These are phyloP conservation scores for Acanthamoeba royreba DNA, from an alignment of 208 protist genomes.

Conservation along the genomic window DNA sequence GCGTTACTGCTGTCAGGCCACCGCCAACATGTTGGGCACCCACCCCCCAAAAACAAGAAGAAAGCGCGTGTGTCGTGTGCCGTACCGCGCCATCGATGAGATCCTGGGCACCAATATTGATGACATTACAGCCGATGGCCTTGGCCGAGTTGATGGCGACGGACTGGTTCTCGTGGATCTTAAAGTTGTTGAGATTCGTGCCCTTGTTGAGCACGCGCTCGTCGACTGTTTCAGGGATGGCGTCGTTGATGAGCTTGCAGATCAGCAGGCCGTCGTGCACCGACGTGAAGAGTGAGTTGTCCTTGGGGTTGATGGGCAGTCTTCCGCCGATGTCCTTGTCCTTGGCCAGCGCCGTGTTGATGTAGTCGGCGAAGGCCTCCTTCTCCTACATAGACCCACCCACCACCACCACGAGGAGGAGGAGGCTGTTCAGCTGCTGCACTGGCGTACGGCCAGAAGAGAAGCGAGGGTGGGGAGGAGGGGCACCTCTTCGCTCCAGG, in stretches of 20 bases:
- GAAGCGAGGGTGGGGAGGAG: not conserved
- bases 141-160: slow-evolving; percentile 82
- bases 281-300: slow-evolving; percentile 60
- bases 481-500: slow-evolving; percentile 51
- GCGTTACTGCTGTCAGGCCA: too few species aligned
- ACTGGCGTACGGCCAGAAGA: not conserved
- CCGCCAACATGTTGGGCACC: too few species aligned
- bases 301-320: slow-evolving; percentile 56
- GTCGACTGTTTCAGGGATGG: slow-evolving; percentile 84
- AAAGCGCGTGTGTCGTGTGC: not conserved
- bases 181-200: slow-evolving; percentile 70
- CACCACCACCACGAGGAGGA: slow-evolving; percentile 63
- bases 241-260: slow-evolving; percentile 85
- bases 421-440: not conserved
- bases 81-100: slow-evolving; percentile 61
- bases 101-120: slow-evolving; percentile 85
- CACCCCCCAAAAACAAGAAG: not conserved
- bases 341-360: slow-evolving; percentile 73
- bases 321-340: slow-evolving; percentile 70
- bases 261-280: slow-evolving; percentile 75
- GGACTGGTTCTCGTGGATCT: slow-evolving; percentile 83
- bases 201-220: slow-evolving; percentile 85
- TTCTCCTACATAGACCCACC: slow-evolving; percentile 72
- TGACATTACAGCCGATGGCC: slow-evolving; percentile 83
- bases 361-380: slow-evolving; percentile 73